Evolutionary conservation across 2,329 filamentous ascomycete species (phyloP).

Genomic region (Penicillium sclerotigenum): DNA sequence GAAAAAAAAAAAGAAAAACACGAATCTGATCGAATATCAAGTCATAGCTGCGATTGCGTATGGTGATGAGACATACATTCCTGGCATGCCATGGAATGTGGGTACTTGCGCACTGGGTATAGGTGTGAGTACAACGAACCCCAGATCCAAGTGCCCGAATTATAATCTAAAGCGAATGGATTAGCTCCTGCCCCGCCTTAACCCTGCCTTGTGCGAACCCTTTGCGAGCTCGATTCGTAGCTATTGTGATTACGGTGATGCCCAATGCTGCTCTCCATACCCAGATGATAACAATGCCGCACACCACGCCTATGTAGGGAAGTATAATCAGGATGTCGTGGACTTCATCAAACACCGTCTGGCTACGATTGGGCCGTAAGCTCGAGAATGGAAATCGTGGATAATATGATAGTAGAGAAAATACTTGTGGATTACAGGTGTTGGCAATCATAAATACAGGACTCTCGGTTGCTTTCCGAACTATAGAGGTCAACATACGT

Average conservation of each 20-base stretch:
- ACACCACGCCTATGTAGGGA: constrained; percentile 13
- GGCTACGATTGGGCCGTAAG: background rate
- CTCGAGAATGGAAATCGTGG: background rate
- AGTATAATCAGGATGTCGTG: constrained; percentile 17
- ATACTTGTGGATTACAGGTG: background rate
- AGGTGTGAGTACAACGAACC: constrained; percentile 13
- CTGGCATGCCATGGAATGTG: constrained; percentile 15
- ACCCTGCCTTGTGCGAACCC: constrained; percentile 10
- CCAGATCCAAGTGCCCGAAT: background rate
- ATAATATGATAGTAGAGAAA: background rate
- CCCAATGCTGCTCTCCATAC: constrained; percentile 9
- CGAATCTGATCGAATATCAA: background rate
- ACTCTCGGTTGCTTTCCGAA: background rate
- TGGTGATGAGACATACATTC: constrained; percentile 21
- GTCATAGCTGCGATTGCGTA: constrained; percentile 22
- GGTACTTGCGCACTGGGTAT: constrained; percentile 19
- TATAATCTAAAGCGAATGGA: background rate
- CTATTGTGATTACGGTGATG: constrained; percentile 18
- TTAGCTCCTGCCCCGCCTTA: constrained; percentile 6
- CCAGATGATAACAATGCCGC: constrained; percentile 11
- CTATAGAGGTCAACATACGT: background rate
- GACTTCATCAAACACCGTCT: constrained; percentile 16
- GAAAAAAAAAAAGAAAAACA: background rate
- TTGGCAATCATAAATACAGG: background rate
- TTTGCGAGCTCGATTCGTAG: constrained; percentile 16